phyloP scores from a whole-genome alignment of 2,329 filamentous ascomycete species.

The Microdochium paspali region DNA sequence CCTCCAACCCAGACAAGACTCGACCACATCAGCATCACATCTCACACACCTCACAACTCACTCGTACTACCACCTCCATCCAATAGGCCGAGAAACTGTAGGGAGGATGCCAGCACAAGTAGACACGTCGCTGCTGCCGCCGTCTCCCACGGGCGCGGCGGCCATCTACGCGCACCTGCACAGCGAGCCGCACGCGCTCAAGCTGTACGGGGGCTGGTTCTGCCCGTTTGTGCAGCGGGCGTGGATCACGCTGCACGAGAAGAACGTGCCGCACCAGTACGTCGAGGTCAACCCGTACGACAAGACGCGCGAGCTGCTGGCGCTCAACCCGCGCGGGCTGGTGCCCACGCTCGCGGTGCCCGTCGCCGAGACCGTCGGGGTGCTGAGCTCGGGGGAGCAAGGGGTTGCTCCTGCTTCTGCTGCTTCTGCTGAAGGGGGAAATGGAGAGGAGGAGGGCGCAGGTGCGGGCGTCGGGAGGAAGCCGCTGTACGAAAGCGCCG shows the following conservation, averaged over 20 bases:
- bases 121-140: conserved; percentile 38
- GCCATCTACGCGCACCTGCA: conserved; percentile 35
- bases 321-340: conserved; percentile 65
- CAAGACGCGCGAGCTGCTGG: conserved; percentile 58
- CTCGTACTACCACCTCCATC: too few species aligned
- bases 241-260: conserved; percentile 67
- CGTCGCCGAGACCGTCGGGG: conserved; percentile 1
- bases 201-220: conserved; percentile 69
- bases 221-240: conserved; percentile 61
- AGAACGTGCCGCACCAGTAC: conserved; percentile 65
- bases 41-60: too few species aligned
- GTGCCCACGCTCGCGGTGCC: conserved; percentile 59
- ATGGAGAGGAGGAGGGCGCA: conserved; percentile 7
- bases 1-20: too few species aligned
- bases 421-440: conserved; percentile 10
- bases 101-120: too few species aligned
- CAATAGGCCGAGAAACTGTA: too few species aligned
- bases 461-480: conserved; percentile 25
- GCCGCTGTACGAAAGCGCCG: conserved; percentile 62
- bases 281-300: conserved; percentile 71
- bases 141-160: conserved; percentile 38
- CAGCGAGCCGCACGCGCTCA: conserved; percentile 39
- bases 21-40: too few species aligned
- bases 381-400: background rate
- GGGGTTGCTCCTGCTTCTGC: background rate